phyloP scores from a whole-genome alignment of 257 asterid genomes.

The Capsicum baccatum region DNA sequence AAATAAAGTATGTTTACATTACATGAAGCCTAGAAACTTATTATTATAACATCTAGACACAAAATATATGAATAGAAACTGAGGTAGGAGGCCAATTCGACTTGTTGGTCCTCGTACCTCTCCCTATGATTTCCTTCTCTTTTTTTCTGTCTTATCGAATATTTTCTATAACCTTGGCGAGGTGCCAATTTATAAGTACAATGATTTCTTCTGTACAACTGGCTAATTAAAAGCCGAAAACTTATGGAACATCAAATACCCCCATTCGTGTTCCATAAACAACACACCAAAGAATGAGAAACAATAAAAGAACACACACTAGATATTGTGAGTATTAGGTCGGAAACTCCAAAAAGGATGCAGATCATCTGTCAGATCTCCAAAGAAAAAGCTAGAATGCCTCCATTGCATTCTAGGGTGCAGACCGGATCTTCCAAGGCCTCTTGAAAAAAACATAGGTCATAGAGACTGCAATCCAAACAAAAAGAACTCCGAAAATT shows the following conservation, averaged over 20 bases:
- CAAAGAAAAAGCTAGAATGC: slow-evolving; percentile 58
- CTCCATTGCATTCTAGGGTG: slow-evolving; percentile 67
- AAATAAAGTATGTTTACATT: slow-evolving; percentile 61
- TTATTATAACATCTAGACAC: slow-evolving; percentile 67
- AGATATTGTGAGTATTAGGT: slow-evolving; percentile 53
- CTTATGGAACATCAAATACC: slow-evolving; percentile 53
- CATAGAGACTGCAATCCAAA: slow-evolving; percentile 66
- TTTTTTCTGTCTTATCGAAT: slow-evolving; percentile 40
- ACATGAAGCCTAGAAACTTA: slow-evolving; percentile 55
- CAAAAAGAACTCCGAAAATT: slow-evolving; percentile 50
- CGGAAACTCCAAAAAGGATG: slow-evolving; percentile 47
- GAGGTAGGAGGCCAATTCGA: slow-evolving; percentile 47
- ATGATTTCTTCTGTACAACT: slow-evolving; percentile 74
- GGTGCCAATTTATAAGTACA: slow-evolving; percentile 81
- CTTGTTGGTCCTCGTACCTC: slow-evolving; percentile 54
- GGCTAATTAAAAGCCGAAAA: slow-evolving; percentile 68
- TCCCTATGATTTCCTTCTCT: slow-evolving; percentile 25
- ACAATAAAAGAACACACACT: slow-evolving; percentile 51
- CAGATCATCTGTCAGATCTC: slow-evolving; percentile 65
- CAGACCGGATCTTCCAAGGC: slow-evolving; percentile 75
- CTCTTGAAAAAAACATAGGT: slow-evolving; percentile 73
- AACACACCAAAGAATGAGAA: slow-evolving; percentile 74
- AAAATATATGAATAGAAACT: slow-evolving; percentile 33
- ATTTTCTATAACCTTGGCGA: slow-evolving; percentile 69
- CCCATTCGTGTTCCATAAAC: slow-evolving; percentile 59